phyloP scores from a whole-genome alignment of 83 land plant genomes.

The Thuja plicata region DNA sequence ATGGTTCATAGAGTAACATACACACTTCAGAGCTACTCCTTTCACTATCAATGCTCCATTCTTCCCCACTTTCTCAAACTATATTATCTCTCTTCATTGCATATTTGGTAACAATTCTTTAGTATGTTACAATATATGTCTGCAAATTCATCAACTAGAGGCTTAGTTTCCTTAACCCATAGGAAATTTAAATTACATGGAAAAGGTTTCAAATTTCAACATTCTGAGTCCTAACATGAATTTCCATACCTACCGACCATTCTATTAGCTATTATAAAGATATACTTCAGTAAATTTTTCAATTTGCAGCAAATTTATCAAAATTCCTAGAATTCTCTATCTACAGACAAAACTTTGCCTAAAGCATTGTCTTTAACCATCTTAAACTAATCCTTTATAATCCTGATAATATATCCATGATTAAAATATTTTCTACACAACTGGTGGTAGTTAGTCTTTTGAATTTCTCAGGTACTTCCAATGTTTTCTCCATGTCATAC shows the following conservation, averaged over 20 bases:
- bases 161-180: not conserved
- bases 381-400: not conserved
- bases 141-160: not conserved
- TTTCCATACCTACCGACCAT: not conserved
- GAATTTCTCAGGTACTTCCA: not conserved
- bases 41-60: not conserved
- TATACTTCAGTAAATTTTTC: not conserved
- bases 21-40: not conserved
- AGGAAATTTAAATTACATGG: not conserved
- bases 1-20: not conserved
- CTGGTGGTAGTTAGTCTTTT: not conserved
- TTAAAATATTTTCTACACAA: not conserved
- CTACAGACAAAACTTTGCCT: not conserved
- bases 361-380: too few relatives aligned
- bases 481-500: not conserved
- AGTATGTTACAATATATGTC: too few relatives aligned
- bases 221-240: not conserved
- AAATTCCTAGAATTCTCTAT: not conserved
- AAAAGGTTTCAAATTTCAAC: not conserved
- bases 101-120: not conserved
- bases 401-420: not conserved
- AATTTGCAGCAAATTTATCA: not conserved
- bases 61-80: not conserved
- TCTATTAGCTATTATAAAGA: not conserved
- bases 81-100: not conserved